Percentiles rank a stretch among this genome's conserved stretches.
phyloP scores from a whole-genome alignment of 257 asterid species.

The Schizonepeta tenuifolia region DNA sequence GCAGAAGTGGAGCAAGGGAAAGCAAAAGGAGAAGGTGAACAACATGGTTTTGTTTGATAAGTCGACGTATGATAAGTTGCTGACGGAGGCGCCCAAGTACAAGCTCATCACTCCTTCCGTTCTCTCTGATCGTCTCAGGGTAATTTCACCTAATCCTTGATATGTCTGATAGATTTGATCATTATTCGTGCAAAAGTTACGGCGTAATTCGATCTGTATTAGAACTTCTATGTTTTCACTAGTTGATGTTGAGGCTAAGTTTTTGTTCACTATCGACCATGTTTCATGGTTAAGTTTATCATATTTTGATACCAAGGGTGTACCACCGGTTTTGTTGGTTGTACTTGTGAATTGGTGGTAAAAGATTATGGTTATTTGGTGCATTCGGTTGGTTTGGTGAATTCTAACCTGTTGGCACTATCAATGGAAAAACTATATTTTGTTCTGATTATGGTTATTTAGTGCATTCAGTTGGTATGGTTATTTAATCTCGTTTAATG shows the following conservation, averaged over 20 bases:
- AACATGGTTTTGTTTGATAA: slow-evolving; percentile 91
- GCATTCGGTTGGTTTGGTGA: too few species aligned
- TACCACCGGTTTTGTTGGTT: neutral
- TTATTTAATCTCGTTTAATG: neutral
- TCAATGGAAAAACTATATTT: too few species aligned
- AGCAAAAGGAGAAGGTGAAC: slow-evolving; percentile 98
- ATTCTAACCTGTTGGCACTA: too few species aligned
- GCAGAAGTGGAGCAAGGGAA: slow-evolving; percentile 81
- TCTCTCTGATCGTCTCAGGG: slow-evolving; percentile 93
- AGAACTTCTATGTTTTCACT: neutral
- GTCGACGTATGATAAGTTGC: slow-evolving; percentile 81
- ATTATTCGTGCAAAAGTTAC: neutral
- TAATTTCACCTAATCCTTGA: slow-evolving; percentile 25
- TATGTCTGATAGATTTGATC: neutral
- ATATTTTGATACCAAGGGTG: neutral
- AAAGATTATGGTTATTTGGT: neutral
- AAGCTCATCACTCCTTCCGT: slow-evolving; percentile 94
- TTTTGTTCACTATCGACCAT: neutral
- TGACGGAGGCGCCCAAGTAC: slow-evolving; percentile 85
- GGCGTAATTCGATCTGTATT: neutral
- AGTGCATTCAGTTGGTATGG: too few species aligned
- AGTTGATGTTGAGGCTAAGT: neutral
- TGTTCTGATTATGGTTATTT: too few species aligned
- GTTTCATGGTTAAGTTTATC: neutral
- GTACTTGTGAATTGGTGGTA: neutral